Evolutionary conservation across 441 rosid genomes (phyloP).

Genomic region (Hura crepitans): DNA sequence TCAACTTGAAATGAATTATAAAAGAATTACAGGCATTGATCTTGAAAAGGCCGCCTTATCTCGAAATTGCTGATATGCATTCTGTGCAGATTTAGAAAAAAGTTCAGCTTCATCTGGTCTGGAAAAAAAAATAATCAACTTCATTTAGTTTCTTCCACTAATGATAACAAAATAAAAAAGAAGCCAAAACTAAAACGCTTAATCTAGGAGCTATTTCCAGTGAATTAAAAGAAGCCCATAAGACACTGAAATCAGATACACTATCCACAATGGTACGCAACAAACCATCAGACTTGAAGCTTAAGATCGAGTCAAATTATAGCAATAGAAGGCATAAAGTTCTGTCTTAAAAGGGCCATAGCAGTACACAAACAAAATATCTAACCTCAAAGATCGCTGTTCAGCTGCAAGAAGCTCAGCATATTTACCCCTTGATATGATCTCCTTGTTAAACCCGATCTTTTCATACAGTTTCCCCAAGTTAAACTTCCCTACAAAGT

Average conservation of each 20-base stretch:
- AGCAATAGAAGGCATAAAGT: not conserved
- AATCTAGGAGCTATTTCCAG: not conserved
- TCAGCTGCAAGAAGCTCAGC: conserved; percentile 93
- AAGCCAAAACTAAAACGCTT: not conserved
- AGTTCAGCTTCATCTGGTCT: conserved; percentile 92
- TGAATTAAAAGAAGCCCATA: conserved; percentile 3
- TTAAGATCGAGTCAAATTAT: not conserved
- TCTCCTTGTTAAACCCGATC: conserved; percentile 89
- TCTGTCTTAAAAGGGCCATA: not conserved
- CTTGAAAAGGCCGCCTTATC: conserved; percentile 87
- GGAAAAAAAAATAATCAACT: conserved; percentile 29
- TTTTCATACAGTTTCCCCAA: conserved; percentile 80
- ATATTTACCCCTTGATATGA: conserved; percentile 85
- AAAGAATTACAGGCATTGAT: conserved; percentile 68
- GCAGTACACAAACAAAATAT: conserved; percentile 8
- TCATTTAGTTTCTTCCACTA: conserved; percentile 18
- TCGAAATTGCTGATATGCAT: conserved; percentile 71
- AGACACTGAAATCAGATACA: not conserved
- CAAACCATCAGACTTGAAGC: not conserved
- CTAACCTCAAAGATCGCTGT: conserved; percentile 79
- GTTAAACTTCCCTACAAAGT: conserved; percentile 70
- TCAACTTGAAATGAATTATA: not conserved
- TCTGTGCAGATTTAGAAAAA: conserved; percentile 75
- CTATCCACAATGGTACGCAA: not conserved
- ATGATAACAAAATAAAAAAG: conserved; percentile 10